These are phyloP conservation scores for Hypoxylon sp. DNA, from an alignment of 2,329 filamentous ascomycete species.

Conservation along the genomic window DNA sequence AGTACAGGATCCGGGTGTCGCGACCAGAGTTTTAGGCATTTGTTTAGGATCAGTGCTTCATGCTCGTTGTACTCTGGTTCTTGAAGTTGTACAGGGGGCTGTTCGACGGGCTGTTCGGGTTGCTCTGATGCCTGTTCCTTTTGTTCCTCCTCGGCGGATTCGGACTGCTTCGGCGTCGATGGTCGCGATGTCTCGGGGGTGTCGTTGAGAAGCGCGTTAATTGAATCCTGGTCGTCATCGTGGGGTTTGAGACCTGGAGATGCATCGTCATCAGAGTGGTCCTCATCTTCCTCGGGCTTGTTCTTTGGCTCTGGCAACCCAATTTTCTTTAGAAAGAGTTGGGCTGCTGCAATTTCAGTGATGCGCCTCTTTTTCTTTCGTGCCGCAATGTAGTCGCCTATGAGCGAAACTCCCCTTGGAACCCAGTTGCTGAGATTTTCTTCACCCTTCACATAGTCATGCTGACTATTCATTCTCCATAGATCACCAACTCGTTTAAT, in stretches of 20 bases:
- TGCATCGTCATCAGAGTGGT: slow-evolving; percentile 57
- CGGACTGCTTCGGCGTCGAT: slow-evolving; percentile 48
- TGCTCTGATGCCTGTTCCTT: slow-evolving; percentile 48
- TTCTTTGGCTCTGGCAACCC: slow-evolving; percentile 62
- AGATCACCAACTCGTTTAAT: slow-evolving; percentile 93
- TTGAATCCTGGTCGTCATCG: slow-evolving; percentile 64
- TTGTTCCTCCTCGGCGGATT: slow-evolving; percentile 44
- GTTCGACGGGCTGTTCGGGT: slow-evolving; percentile 30
- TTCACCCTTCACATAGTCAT: slow-evolving; percentile 97
- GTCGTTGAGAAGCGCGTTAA: slow-evolving; percentile 71
- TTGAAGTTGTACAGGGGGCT: slow-evolving; percentile 37
- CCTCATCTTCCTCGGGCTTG: slow-evolving; percentile 54
- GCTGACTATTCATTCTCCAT: slow-evolving; percentile 95
- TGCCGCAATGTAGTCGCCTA: slow-evolving; percentile 86
- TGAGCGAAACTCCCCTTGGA: slow-evolving; percentile 88
- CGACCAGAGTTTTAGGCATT: slow-evolving; percentile 75
- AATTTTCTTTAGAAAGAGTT: slow-evolving; percentile 74
- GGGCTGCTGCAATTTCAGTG: slow-evolving; percentile 83
- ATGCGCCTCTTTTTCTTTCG: slow-evolving; percentile 81
- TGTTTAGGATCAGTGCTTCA: slow-evolving; percentile 65
- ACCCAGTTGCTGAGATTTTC: slow-evolving; percentile 88
- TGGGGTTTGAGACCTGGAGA: slow-evolving; percentile 55
- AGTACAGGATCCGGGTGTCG: slow-evolving; percentile 70
- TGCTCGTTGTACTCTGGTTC: slow-evolving; percentile 62
- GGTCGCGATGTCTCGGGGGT: slow-evolving; percentile 67